Conservation (phyloP, 1,139 yeast species). For the Magnusiomyces magnusii region DNA sequence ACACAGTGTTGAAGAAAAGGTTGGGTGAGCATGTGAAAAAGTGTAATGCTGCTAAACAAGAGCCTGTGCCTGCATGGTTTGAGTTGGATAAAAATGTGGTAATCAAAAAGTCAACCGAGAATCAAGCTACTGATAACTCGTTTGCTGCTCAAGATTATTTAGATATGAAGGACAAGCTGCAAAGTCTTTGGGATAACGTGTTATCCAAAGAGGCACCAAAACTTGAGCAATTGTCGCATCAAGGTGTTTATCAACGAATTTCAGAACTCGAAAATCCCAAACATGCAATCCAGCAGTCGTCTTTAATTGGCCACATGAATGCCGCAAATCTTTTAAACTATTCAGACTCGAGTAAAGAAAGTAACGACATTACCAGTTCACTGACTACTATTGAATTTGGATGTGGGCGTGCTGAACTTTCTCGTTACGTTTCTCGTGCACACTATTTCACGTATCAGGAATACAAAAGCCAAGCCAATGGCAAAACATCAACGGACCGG, state of each 20-base stretch:
- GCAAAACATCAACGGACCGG: conserved; percentile 2
- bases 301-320: conserved; percentile 64
- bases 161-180: conserved; percentile 35
- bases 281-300: conserved; percentile 78
- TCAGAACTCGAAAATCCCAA: conserved; percentile 51
- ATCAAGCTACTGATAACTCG: not conserved
- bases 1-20: conserved; percentile 59
- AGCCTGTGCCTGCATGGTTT: conserved; percentile 40
- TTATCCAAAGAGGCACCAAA: conserved; percentile 16
- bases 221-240: conserved; percentile 20
- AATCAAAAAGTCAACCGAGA: conserved; percentile 2
- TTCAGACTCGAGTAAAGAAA: not conserved
- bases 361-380: too few species aligned
- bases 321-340: conserved; percentile 36
- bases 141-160: conserved; percentile 18
- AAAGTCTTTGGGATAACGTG: conserved; percentile 21
- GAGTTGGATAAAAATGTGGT: conserved; percentile 36
- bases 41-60: conserved; percentile 46
- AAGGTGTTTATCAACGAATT: conserved; percentile 38
- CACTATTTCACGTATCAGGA: conserved; percentile 24
- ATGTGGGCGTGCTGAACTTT: conserved; percentile 81
- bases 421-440: conserved; percentile 56
- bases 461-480: not conserved
- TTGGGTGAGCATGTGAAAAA: conserved; percentile 50
- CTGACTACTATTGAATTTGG: conserved; percentile 68